Evolutionary conservation across 768 basidiomycete species (phyloP).

Genomic region (Coprinellus micaceus): DNA sequence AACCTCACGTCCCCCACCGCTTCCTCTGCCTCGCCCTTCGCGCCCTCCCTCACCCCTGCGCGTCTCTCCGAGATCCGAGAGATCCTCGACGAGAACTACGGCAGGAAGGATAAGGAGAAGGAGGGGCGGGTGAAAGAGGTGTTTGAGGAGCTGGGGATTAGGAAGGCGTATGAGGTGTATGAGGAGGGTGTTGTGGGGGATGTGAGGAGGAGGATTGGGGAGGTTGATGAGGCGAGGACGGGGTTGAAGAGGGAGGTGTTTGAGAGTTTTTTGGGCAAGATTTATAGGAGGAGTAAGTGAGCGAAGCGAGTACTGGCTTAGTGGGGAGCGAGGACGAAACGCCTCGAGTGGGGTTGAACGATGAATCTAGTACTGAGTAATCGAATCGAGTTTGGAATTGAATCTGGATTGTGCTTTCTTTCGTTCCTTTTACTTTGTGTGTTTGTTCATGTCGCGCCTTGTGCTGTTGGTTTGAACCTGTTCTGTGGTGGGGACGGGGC

Average conservation of each 20-base stretch:
- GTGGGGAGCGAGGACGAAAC: not conserved
- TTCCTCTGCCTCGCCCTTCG: not conserved
- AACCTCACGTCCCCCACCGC: slow-evolving; percentile 38
- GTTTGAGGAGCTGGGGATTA: slow-evolving; percentile 67
- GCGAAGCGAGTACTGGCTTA: not conserved
- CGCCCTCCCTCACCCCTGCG: not conserved
- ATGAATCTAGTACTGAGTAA: no score
- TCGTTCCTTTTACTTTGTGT: no score
- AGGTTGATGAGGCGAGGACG: slow-evolving; percentile 59
- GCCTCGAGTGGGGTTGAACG: no score
- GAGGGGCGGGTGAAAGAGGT: slow-evolving; percentile 47
- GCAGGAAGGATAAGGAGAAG: slow-evolving; percentile 52
- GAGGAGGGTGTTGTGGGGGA: slow-evolving; percentile 70
- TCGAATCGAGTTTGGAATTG: no score
- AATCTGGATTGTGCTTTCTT: no score
- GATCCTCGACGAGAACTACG: slow-evolving; percentile 54
- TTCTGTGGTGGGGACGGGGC: not conserved
- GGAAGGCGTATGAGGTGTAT: slow-evolving; percentile 67
- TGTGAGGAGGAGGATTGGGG: slow-evolving; percentile 66
- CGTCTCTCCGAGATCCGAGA: slow-evolving; percentile 41
- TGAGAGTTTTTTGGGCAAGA: slow-evolving; percentile 83
- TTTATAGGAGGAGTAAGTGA: slow-evolving; percentile 62
- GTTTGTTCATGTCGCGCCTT: no score
- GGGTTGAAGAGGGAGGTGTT: slow-evolving; percentile 69
- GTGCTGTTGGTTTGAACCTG: not conserved